Conservation (phyloP, 345 rosid genomes). For the Conringia planisiliqua region DNA sequence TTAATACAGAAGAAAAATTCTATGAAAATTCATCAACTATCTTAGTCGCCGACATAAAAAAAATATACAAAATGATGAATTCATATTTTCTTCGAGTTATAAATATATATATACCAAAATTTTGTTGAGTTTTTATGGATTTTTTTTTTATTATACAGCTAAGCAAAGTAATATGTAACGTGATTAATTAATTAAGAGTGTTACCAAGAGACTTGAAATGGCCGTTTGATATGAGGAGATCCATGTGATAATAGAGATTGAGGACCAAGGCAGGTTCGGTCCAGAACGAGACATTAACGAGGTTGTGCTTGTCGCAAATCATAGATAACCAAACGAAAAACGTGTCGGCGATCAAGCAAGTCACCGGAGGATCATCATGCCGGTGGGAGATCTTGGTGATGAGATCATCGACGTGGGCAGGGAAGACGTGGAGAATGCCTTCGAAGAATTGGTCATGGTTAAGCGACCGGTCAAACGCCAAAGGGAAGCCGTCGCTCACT, state of each 20-base stretch:
- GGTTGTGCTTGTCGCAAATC: slow-evolving; percentile 43
- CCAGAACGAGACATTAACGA: slow-evolving; percentile 62
- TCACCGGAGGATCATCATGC: slow-evolving; percentile 34
- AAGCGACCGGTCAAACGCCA: slow-evolving; percentile 52
- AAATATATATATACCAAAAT: neutral
- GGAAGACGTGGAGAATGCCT: slow-evolving; percentile 48
- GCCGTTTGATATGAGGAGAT: slow-evolving; percentile 50
- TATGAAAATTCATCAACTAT: neutral
- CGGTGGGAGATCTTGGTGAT: slow-evolving; percentile 30
- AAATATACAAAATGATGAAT: neutral
- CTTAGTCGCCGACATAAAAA: neutral
- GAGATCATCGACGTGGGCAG: slow-evolving; percentile 51
- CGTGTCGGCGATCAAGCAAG: slow-evolving; percentile 57
- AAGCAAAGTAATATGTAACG: neutral
- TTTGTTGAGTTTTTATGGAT: neutral
- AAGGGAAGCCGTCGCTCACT: slow-evolving; percentile 53
- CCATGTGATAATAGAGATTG: slow-evolving; percentile 48
- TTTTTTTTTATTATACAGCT: neutral
- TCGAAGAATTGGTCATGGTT: slow-evolving; percentile 61
- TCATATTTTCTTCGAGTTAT: neutral
- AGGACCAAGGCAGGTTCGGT: slow-evolving; percentile 66
- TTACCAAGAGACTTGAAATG: slow-evolving; percentile 56
- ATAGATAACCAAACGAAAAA: slow-evolving; percentile 60
- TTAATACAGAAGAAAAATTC: neutral
- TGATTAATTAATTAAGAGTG: neutral